phyloP scores from a whole-genome alignment of 202 grass and related monocot genomes.

The Saccharum hybrid region DNA sequence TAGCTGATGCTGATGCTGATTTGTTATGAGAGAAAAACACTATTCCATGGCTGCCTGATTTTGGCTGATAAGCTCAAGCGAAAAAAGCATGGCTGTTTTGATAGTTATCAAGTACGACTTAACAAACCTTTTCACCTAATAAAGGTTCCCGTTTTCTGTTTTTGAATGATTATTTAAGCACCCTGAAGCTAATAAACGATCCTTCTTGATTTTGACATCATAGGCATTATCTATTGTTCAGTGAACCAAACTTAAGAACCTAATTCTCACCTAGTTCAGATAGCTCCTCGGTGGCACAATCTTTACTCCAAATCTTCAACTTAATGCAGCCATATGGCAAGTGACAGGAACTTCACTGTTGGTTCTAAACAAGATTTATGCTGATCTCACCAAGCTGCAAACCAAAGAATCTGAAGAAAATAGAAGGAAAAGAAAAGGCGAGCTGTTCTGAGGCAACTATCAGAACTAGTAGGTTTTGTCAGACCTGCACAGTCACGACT shows the following conservation, averaged over 20 bases:
- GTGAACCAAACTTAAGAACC: conserved; percentile 42
- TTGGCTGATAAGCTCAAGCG: too few species aligned
- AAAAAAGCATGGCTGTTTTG: background rate
- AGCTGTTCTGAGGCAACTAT: background rate
- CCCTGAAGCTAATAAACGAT: conserved; percentile 51
- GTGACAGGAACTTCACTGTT: conserved; percentile 21
- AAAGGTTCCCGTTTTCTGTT: conserved; percentile 28
- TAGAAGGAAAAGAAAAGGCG: background rate
- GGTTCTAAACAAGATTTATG: conserved; percentile 27
- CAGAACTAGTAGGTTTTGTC: background rate
- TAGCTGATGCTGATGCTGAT: too few species aligned
- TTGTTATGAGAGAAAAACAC: too few species aligned
- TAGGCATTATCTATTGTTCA: conserved; percentile 20
- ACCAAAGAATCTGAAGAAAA: conserved; percentile 19
- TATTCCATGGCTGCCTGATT: too few species aligned
- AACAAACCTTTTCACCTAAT: conserved; percentile 51
- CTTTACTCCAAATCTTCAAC: conserved; percentile 18
- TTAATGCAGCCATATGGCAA: conserved; percentile 23
- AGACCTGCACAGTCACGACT: background rate
- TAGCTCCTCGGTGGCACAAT: conserved; percentile 19
- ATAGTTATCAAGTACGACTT: conserved; percentile 39
- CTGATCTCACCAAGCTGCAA: conserved; percentile 38
- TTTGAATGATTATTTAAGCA: conserved; percentile 44
- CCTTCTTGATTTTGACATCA: conserved; percentile 25
- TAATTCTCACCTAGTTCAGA: conserved; percentile 49